A percentile compares a stretch with the other conserved stretches of the same genome.
Conservation (phyloP, 2,329 filamentous ascomycete genomes). For the Alternaria conjuncta region DNA sequence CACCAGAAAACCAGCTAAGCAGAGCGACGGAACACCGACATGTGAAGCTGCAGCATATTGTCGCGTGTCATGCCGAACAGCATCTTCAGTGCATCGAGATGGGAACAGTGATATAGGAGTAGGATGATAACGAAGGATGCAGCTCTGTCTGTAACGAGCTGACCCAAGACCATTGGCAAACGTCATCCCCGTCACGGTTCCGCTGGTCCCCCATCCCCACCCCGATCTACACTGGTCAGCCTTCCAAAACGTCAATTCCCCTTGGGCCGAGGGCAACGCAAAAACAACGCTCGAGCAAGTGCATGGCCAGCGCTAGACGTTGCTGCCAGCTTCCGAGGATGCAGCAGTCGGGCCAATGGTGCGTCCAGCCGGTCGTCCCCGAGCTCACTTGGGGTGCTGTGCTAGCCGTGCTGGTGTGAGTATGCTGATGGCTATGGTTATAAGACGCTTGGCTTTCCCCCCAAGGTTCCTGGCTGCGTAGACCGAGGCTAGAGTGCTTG, state of each 20-base stretch:
- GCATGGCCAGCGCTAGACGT: conserved; percentile 3
- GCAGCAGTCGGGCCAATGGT: conserved; percentile 45
- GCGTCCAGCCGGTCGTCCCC: conserved; percentile 41
- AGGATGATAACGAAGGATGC: not conserved
- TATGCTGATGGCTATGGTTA: conserved; percentile 31
- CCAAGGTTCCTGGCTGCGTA: conserved; percentile 6
- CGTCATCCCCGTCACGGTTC: conserved; percentile 40
- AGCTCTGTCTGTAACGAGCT: conserved; percentile 4
- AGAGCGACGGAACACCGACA: conserved; percentile 20
- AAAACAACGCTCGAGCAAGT: conserved; percentile 13
- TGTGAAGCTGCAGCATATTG: conserved; percentile 36
- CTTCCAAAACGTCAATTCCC: conserved; percentile 27
- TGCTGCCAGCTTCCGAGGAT: conserved; percentile 36
- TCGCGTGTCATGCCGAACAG: conserved; percentile 26
- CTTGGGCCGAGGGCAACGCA: conserved; percentile 43
- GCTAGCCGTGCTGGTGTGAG: conserved; percentile 13
- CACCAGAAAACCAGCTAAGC: conserved; percentile 15
- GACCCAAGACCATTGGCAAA: conserved; percentile 42
- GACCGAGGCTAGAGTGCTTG: conserved; percentile 26
- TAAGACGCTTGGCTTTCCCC: conserved; percentile 37
- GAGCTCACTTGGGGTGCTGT: conserved; percentile 22
- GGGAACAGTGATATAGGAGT: not conserved
- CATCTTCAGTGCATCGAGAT: not conserved
- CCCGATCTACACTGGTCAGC: conserved; percentile 31
- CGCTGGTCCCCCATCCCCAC: conserved; percentile 31